Evolutionary conservation across 164 flowering plant species (phyloP).

Genomic region (Dillenia turbinata): DNA sequence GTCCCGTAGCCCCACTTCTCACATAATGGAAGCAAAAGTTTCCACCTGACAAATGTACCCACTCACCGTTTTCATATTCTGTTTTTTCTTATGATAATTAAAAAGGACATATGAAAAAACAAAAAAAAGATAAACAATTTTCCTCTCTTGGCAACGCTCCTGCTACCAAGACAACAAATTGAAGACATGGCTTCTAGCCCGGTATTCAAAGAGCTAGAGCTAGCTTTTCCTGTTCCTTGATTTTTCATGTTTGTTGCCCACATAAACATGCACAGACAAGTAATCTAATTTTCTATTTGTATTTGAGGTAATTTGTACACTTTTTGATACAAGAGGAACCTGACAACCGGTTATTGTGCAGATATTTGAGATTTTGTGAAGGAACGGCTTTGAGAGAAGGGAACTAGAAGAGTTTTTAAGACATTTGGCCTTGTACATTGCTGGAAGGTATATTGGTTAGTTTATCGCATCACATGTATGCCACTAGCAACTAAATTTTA

Average conservation of each 20-base stretch:
- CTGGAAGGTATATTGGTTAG: not conserved
- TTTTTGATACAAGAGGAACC: not conserved
- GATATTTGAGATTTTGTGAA: conserved; percentile 76
- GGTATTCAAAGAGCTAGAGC: not conserved
- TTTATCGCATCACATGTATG: not conserved
- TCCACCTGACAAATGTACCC: no score
- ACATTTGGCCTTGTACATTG: not conserved
- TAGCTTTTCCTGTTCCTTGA: not conserved
- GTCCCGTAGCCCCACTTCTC: no score
- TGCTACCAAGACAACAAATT: no score
- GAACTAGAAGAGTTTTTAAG: not conserved
- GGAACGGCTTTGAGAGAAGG: not conserved
- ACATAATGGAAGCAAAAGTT: no score
- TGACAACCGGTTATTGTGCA: conserved; percentile 27
- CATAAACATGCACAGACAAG: no score
- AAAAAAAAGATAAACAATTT: no score
- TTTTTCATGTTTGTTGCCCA: not conserved
- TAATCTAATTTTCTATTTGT: no score
- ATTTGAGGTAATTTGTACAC: not conserved
- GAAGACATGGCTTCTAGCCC: no score
- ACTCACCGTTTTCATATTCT: no score
- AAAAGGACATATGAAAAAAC: no score
- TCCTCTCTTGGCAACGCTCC: no score
- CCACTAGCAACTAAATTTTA: not conserved
- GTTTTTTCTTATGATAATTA: no score